Evolutionary conservation across 495 filamentous ascomycete genomes (phyloP), one percentile per base, ranked within the genome.

Genomic region (Staphylotrichum longicolle): DNA sequence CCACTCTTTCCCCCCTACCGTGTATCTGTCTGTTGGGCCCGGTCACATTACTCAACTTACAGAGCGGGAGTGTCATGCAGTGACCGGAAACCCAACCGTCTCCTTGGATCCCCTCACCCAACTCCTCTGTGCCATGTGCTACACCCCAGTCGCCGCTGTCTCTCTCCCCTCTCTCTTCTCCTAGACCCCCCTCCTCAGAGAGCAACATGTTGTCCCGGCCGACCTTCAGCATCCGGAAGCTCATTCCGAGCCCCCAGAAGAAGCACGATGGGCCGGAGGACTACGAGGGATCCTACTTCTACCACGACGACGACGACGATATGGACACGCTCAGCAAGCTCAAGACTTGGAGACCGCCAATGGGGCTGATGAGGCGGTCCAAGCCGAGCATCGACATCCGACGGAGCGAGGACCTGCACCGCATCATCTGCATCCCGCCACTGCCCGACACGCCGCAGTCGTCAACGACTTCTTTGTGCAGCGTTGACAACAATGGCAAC

Each of bases 381-480:
- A 75, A 71, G 46, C 75, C 74, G 41, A 69, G 70, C 55, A 73
- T 80, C 62, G 72, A 75, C 34, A 70, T 75, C 51, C 57, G 69
- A 35, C 69, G 70, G 60, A 70, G 74, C 62, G 76, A 77, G 56
- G 75, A 73, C 53, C 68, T 78, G 50, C 75, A 78, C 63, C 68
- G 69, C 34, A 74, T 75, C 34, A 61, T 70, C 27, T 59, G 69
- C 45, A 61, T 80, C 54, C 78, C 78, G 45, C 73, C 77, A 11
- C 59, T 79, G 12, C 76, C 77, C 47, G 74, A 77, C 45, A 79
- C 75, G 15, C 76, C 77, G 20, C 71, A 75, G 59, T 78, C 80
- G 20, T 82, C 78, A 20, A 69, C 70, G 27, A 78, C 75, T 57
- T 83, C 79, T 68, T 76, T 80, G 65, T 75, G 70, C 71, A 79